Evolutionary conservation across 768 basidiomycete species (phyloP).

Genomic region (Boletus eberwhitei): DNA sequence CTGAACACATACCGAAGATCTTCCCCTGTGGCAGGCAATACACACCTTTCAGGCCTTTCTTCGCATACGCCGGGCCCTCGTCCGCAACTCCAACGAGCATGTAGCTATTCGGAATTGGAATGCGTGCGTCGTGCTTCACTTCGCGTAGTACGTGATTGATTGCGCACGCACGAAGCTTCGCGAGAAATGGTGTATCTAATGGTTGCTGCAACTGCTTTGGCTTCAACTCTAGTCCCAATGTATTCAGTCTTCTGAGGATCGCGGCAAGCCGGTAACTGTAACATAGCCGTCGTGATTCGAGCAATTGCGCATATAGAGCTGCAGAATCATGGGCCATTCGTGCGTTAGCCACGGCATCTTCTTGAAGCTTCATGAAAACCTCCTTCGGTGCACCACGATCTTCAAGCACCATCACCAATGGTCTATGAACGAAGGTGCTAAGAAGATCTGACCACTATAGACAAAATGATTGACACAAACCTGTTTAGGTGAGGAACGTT

Average conservation of each 20-base stretch:
- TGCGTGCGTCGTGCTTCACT: conserved; percentile 73
- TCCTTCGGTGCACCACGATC: conserved; percentile 61
- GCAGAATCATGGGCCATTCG: conserved; percentile 60
- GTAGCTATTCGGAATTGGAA: conserved; percentile 64
- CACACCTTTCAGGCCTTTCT: conserved; percentile 49
- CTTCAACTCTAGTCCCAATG: conserved; percentile 48
- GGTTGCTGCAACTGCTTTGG: conserved; percentile 31
- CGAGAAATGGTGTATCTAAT: conserved; percentile 56
- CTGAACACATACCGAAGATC: conserved; percentile 56
- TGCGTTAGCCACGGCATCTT: conserved; percentile 51
- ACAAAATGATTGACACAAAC: conserved; percentile 42
- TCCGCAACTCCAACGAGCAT: conserved; percentile 80
- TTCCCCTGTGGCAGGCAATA: conserved; percentile 52
- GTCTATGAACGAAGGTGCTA: conserved; percentile 37
- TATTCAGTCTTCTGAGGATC: conserved; percentile 48
- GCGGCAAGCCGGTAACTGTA: conserved; percentile 45
- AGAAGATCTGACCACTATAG: background rate
- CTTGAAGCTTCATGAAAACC: conserved; percentile 61
- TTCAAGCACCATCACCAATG: conserved; percentile 76
- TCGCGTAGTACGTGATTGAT: conserved; percentile 64
- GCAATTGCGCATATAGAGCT: conserved; percentile 42
- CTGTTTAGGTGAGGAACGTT: conserved; percentile 69
- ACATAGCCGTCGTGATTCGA: conserved; percentile 49
- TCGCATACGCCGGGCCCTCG: conserved; percentile 65
- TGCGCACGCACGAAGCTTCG: conserved; percentile 54